These are phyloP conservation scores for Tolypocladium guangdongense DNA, from an alignment of 2,329 filamentous ascomycete genomes.

Conservation along the genomic window DNA sequence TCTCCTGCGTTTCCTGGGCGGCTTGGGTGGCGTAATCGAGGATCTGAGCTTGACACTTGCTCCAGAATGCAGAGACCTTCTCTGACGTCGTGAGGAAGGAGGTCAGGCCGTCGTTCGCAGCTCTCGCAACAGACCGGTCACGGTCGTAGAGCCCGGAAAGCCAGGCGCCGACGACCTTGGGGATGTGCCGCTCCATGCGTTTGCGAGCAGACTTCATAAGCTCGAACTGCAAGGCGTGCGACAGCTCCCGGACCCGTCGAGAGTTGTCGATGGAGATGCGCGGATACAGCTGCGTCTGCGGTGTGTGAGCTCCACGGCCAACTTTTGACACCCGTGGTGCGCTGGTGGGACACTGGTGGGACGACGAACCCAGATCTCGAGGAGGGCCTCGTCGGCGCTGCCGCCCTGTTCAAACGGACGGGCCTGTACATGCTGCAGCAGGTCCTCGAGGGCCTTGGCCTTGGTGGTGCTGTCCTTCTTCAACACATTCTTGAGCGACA, in stretches of 20 bases:
- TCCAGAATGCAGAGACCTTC: conserved; percentile 68
- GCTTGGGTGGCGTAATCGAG: conserved; percentile 74
- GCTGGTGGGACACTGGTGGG: no score
- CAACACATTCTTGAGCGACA: conserved; percentile 82
- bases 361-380: conserved; percentile 72
- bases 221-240: conserved; percentile 62
- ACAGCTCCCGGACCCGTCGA: conserved; percentile 75
- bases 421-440: conserved; percentile 52
- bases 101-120: conserved; percentile 67
- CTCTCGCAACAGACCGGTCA: conserved; percentile 63
- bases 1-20: conserved; percentile 67
- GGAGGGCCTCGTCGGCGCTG: conserved; percentile 66
- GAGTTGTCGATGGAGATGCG: conserved; percentile 83
- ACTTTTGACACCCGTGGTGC: not conserved
- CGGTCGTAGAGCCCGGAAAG: conserved; percentile 80
- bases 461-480: conserved; percentile 95
- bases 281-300: conserved; percentile 73
- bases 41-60: conserved; percentile 68
- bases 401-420: conserved; percentile 42
- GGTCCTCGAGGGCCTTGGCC: conserved; percentile 77
- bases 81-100: conserved; percentile 70
- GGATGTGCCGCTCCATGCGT: conserved; percentile 70
- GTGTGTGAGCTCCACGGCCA: conserved; percentile 1
- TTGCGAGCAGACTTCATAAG: conserved; percentile 58
- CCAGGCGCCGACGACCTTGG: conserved; percentile 78